A percentile compares a stretch with the other conserved stretches of the same genome.
Evolutionary conservation across 805 yeast genomes (phyloP).

Genomic region (Metschnikowia colocasiae): DNA sequence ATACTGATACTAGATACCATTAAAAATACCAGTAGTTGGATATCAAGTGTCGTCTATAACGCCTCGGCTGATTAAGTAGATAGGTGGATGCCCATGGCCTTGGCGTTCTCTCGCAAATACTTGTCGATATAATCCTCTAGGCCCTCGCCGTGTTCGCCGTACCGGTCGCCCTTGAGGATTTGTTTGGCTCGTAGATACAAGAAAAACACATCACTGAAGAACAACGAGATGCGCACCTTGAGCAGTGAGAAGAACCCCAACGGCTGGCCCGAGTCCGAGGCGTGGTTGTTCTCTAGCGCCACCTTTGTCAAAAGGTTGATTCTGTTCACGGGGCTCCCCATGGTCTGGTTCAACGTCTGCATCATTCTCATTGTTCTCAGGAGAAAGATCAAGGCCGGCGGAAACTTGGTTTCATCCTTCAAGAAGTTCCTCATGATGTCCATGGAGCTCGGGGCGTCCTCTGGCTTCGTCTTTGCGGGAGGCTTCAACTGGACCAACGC

Average conservation of each 20-base stretch:
- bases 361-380: constrained; percentile 72
- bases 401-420: constrained; percentile 61
- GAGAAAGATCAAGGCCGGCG: constrained; percentile 60
- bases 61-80: not conserved
- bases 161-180: constrained; percentile 28
- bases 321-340: constrained; percentile 74
- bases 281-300: constrained; percentile 33
- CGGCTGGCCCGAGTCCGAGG: not conserved
- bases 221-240: constrained; percentile 22
- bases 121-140: constrained; percentile 46
- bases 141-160: constrained; percentile 33
- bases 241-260: constrained; percentile 18
- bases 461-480: constrained; percentile 23
- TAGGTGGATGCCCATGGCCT: constrained; percentile 40
- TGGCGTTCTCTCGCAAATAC: constrained; percentile 41
- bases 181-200: constrained; percentile 32
- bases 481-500: constrained; percentile 53
- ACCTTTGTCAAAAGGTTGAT: constrained; percentile 58
- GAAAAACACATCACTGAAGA: constrained; percentile 32
- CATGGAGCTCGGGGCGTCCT: constrained; percentile 33
- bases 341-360: constrained; percentile 61
- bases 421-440: constrained; percentile 50
- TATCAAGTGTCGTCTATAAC: too few species aligned
- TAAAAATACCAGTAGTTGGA: too few species aligned
- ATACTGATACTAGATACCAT: too few species aligned